A percentile compares a stretch with the other conserved stretches of the same genome.
Conservation (phyloP, 2,329 filamentous ascomycete genomes). For the Exophiala lecanii-corni region DNA sequence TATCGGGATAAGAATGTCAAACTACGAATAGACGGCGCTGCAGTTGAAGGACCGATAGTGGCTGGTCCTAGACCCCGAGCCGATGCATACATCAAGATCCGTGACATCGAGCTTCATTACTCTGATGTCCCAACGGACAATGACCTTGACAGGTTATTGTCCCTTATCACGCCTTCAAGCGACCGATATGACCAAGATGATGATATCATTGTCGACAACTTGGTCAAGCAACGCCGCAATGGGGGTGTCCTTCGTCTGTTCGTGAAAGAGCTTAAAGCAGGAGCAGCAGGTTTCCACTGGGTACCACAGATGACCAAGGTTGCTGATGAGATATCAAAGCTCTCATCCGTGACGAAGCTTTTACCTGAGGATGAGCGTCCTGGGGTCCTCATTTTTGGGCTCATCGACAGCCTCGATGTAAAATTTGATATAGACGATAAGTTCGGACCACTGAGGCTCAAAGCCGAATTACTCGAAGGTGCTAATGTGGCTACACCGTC, state of each 20-base stretch:
- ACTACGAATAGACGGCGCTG: slow-evolving; percentile 69
- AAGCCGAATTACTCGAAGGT: slow-evolving; percentile 61
- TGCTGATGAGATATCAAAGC: slow-evolving; percentile 70
- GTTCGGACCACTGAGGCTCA: slow-evolving; percentile 60
- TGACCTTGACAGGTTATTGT: slow-evolving; percentile 76
- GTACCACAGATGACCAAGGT: slow-evolving; percentile 66
- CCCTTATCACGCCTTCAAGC: slow-evolving; percentile 85
- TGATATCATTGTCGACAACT: slow-evolving; percentile 89
- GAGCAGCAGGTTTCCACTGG: slow-evolving; percentile 59
- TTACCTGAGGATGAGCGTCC: slow-evolving; percentile 92
- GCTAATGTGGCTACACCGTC: slow-evolving; percentile 83
- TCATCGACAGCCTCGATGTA: slow-evolving; percentile 60
- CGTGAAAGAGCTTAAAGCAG: slow-evolving; percentile 59
- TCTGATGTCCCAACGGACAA: slow-evolving; percentile 66
- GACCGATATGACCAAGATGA: slow-evolving; percentile 85
- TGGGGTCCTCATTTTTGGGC: slow-evolving; percentile 70
- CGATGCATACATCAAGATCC: slow-evolving; percentile 59
- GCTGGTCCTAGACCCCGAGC: slow-evolving; percentile 44
- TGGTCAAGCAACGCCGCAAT: slow-evolving; percentile 79
- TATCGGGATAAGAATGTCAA: slow-evolving; percentile 68
- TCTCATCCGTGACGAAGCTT: slow-evolving; percentile 89
- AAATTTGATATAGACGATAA: slow-evolving; percentile 61
- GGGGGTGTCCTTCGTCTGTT: slow-evolving; percentile 73
- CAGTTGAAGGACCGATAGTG: slow-evolving; percentile 61
- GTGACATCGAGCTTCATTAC: slow-evolving; percentile 67